phyloP scores from a whole-genome alignment of 306 rosid genomes.

The Glycyrrhiza uralensis region DNA sequence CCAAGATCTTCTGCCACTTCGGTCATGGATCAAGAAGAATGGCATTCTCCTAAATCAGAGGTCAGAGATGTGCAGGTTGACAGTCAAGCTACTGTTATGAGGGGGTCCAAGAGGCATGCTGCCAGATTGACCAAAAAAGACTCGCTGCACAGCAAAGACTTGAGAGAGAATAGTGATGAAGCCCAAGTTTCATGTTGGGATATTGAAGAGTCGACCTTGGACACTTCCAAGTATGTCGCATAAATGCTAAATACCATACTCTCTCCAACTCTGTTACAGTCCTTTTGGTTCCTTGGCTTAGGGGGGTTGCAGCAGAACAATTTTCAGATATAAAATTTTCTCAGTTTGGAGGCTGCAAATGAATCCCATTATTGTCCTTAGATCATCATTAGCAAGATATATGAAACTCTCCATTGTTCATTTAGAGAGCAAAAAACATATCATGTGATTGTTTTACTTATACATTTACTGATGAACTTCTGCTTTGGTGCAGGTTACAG shows the following conservation, averaged over 20 bases:
- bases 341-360: not conserved
- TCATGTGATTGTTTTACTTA: not conserved
- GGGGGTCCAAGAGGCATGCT: slow-evolving; percentile 45
- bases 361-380: not conserved
- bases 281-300: no score
- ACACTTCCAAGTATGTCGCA: slow-evolving; percentile 58
- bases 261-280: not conserved
- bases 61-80: slow-evolving; percentile 86
- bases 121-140: slow-evolving; percentile 19
- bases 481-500: slow-evolving; percentile 43
- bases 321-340: not conserved
- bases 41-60: slow-evolving; percentile 39
- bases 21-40: slow-evolving; percentile 32
- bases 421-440: not conserved
- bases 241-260: not conserved
- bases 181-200: slow-evolving; percentile 45
- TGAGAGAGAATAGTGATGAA: slow-evolving; percentile 29
- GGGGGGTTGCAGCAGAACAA: not conserved
- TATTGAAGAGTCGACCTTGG: slow-evolving; percentile 52
- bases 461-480: not conserved
- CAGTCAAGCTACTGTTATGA: slow-evolving; percentile 47
- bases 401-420: not conserved
- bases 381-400: not conserved
- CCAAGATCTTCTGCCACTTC: slow-evolving; percentile 33
- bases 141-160: slow-evolving; percentile 30